Percentiles rank a stretch among this genome's conserved stretches.
phyloP scores from a whole-genome alignment of 2,329 filamentous ascomycete species.

The Epichloe uncinata region DNA sequence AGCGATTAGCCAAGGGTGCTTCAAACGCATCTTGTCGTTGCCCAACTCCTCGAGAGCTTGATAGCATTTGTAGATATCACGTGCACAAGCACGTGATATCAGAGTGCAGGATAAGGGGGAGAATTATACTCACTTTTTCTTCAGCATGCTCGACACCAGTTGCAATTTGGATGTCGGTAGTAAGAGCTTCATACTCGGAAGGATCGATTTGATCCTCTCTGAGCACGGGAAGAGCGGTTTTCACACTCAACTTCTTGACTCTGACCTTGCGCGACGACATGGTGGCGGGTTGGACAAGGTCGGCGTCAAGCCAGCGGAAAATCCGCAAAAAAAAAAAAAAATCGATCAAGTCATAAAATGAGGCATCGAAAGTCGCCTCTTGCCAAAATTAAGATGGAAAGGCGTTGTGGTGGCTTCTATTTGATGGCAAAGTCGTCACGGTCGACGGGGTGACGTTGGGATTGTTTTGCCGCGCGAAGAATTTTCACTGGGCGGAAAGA shows the following conservation, averaged over 20 bases:
- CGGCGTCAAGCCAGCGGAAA: constrained; percentile 37
- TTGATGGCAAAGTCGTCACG: constrained; percentile 37
- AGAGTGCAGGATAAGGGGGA: constrained; percentile 12
- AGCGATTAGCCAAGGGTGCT: too few species aligned
- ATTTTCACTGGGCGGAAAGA: constrained; percentile 33
- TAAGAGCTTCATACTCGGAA: constrained; percentile 73
- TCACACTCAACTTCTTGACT: constrained; percentile 84
- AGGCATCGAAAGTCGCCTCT: constrained; percentile 41
- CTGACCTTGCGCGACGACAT: constrained; percentile 59
- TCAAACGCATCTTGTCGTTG: too few species aligned
- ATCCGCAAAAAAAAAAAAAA: constrained; percentile 50
- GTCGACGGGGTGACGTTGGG: constrained; percentile 43
- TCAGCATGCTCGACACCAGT: constrained; percentile 95
- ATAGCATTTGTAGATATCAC: too few species aligned
- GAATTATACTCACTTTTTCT: constrained; percentile 69
- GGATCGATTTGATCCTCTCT: constrained; percentile 84
- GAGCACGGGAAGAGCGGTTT: constrained; percentile 76
- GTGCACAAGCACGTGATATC: too few species aligned
- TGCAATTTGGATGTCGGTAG: constrained; percentile 73
- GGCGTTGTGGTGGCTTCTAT: constrained; percentile 34
- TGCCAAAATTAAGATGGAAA: constrained; percentile 36
- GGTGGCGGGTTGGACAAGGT: constrained; percentile 27
- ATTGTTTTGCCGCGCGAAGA: constrained; percentile 40
- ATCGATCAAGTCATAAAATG: constrained; percentile 48
- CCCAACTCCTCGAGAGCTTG: too few species aligned